Percentiles rank a stretch among this genome's conserved stretches.
These are phyloP conservation scores for Aspergillus haitiensis DNA, from an alignment of 495 filamentous ascomycete species.

Conservation along the genomic window DNA sequence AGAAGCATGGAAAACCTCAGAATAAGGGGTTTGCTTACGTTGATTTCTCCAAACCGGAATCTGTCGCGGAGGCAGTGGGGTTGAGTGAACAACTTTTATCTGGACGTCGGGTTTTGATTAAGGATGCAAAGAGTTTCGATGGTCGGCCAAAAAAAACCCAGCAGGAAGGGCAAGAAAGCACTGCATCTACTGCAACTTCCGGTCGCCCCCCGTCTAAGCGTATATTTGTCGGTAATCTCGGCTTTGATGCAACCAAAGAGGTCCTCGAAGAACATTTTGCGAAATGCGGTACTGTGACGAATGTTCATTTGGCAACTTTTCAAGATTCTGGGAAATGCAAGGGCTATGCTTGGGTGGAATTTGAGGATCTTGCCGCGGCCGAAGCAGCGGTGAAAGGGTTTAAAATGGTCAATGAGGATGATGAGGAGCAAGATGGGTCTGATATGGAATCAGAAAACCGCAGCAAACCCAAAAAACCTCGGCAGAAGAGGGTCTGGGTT, in stretches of 20 bases:
- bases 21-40: conserved; percentile 97
- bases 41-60: conserved; percentile 72
- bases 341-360: conserved; percentile 93
- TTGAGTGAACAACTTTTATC: conserved; percentile 75
- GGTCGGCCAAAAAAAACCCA: conserved; percentile 67
- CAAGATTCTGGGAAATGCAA: conserved; percentile 98
- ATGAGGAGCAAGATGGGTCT: conserved; percentile 56
- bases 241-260: conserved; percentile 82
- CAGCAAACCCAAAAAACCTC: conserved; percentile 55
- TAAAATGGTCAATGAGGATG: conserved; percentile 62
- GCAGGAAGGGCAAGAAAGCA: conserved; percentile 41
- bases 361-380: conserved; percentile 73
- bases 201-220: conserved; percentile 68
- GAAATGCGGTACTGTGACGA: conserved; percentile 75
- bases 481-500: conserved; percentile 73
- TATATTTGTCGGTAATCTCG: conserved; percentile 90
- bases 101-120: conserved; percentile 84
- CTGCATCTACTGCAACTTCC: conserved; percentile 34
- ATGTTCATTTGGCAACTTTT: conserved; percentile 88
- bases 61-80: conserved; percentile 68
- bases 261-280: conserved; percentile 74
- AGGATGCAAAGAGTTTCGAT: conserved; percentile 81
- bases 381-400: conserved; percentile 80
- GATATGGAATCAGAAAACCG: conserved; percentile 33
- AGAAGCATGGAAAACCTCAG: conserved; percentile 51